These are phyloP conservation scores for Boletus austroedulis DNA, from an alignment of 1,284 basidiomycete genomes.

Conservation along the genomic window DNA sequence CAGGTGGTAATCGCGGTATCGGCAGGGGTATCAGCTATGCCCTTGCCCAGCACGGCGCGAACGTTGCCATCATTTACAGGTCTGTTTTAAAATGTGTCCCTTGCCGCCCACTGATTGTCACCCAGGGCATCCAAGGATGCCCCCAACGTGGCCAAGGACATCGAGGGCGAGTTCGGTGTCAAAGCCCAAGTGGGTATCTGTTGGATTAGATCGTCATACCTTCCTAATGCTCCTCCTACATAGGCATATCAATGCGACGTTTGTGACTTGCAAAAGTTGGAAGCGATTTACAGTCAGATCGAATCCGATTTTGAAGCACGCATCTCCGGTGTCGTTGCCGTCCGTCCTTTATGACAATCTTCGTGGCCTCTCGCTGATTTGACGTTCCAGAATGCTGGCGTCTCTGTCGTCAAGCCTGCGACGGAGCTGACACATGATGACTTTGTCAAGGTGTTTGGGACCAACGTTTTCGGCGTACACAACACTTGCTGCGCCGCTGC, in stretches of 20 bases:
- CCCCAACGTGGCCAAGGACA: constrained; percentile 37
- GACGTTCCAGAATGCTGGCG: constrained; percentile 41
- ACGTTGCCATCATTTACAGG: constrained; percentile 48
- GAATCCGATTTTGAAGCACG: not conserved
- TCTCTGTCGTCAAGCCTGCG: constrained; percentile 49
- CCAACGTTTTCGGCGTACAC: constrained; percentile 45
- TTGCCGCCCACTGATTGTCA: not conserved
- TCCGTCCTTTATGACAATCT: not conserved
- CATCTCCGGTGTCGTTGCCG: constrained; percentile 24
- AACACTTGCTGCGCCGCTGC: constrained; percentile 44
- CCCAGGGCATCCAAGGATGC: constrained; percentile 38
- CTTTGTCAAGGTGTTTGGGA: constrained; percentile 40
- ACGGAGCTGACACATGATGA: constrained; percentile 45
- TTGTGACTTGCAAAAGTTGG: constrained; percentile 36
- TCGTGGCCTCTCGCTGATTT: not conserved
- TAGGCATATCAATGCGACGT: constrained; percentile 48
- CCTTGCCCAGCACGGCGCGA: constrained; percentile 41
- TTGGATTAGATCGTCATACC: fast-evolving
- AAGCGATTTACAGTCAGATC: constrained; percentile 39
- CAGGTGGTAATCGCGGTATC: constrained; percentile 47
- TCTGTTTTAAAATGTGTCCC: not conserved
- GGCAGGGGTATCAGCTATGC: constrained; percentile 46
- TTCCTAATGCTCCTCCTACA: not conserved
- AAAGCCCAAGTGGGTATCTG: constrained; percentile 30
- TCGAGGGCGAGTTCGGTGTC: constrained; percentile 20